Percentiles rank a stretch among this genome's conserved stretches.
phyloP scores from a whole-genome alignment of 495 filamentous ascomycete genomes.

The Penicillium roqueforti region DNA sequence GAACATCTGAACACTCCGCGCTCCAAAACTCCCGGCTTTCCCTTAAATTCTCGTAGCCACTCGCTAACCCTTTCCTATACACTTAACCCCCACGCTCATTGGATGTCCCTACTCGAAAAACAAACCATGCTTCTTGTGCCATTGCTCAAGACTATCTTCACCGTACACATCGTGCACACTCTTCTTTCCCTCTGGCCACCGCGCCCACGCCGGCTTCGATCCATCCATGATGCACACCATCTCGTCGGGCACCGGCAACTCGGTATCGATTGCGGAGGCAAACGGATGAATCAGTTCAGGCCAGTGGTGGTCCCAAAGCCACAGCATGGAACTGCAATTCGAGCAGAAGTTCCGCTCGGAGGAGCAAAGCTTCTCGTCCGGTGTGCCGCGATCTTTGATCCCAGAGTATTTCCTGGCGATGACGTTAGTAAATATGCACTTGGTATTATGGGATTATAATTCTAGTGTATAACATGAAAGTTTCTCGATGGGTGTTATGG shows the following conservation, averaged over 20 bases:
- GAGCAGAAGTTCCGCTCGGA: conserved; percentile 53
- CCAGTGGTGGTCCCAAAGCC: conserved; percentile 48
- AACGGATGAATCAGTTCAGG: conserved; percentile 56
- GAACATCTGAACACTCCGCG: neutral
- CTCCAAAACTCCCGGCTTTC: neutral
- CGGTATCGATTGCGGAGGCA: conserved; percentile 53
- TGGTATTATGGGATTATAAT: too few relatives aligned
- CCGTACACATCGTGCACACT: conserved; percentile 40
- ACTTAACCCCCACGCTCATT: neutral
- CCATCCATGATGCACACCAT: conserved; percentile 50
- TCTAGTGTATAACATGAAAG: neutral
- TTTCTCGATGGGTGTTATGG: too few relatives aligned
- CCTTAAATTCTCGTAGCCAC: neutral
- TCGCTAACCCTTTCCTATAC: neutral
- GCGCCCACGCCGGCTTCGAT: conserved; percentile 50
- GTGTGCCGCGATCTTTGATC: conserved; percentile 48
- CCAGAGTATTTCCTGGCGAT: conserved; percentile 48
- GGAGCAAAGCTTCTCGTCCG: conserved; percentile 36
- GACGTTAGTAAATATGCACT: too few relatives aligned
- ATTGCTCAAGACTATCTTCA: conserved; percentile 45
- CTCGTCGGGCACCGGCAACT: conserved; percentile 47
- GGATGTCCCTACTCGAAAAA: conserved; percentile 23
- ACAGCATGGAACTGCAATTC: conserved; percentile 49
- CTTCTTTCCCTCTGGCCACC: conserved; percentile 51
- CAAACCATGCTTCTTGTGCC: conserved; percentile 48